Evolutionary conservation across 345 rosid species (phyloP).

Genomic region (Hibiscus tridactylites): DNA sequence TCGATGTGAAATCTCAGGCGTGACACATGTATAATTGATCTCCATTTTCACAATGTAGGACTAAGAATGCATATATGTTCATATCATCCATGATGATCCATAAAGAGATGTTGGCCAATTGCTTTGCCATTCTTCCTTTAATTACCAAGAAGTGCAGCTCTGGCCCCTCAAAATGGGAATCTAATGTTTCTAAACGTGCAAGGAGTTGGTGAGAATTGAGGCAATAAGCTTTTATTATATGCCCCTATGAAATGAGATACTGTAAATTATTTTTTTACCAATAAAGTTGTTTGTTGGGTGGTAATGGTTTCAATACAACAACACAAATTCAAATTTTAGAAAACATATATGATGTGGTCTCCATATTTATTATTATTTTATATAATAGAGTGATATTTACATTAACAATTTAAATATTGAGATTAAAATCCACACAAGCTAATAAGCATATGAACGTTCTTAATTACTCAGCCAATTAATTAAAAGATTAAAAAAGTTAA

Average conservation of each 20-base stretch:
- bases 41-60: background rate
- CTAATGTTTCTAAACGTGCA: background rate
- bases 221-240: background rate
- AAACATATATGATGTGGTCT: too few relatives aligned
- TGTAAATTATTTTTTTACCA: too few relatives aligned
- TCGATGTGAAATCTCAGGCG: too few relatives aligned
- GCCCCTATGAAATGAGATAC: background rate
- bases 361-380: too few relatives aligned
- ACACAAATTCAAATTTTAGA: too few relatives aligned
- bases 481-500: too few relatives aligned
- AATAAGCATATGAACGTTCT: too few relatives aligned
- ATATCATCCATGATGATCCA: background rate
- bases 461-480: too few relatives aligned
- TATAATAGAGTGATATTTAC: too few relatives aligned
- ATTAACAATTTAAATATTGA: too few relatives aligned
- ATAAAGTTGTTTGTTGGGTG: background rate
- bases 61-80: background rate
- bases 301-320: too few relatives aligned
- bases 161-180: constrained; percentile 4
- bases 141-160: background rate
- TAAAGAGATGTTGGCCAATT: background rate
- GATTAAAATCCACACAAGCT: too few relatives aligned
- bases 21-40: background rate
- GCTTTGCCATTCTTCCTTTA: background rate
- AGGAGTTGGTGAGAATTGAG: background rate